phyloP scores from a whole-genome alignment of 345 rosid genomes.

The Eucalyptus decipiens region DNA sequence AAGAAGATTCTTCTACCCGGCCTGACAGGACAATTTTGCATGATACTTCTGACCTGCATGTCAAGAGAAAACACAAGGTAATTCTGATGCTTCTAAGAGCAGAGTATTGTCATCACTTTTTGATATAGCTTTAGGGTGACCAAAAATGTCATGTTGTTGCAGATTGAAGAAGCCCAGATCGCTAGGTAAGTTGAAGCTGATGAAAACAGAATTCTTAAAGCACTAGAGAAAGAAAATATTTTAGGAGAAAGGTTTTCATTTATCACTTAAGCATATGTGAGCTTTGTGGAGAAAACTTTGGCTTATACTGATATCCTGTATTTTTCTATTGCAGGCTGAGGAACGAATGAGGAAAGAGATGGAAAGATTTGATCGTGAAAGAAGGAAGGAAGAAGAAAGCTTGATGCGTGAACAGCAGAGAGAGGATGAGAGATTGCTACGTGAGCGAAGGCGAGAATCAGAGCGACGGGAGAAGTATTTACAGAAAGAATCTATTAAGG shows the following conservation, averaged over 20 bases:
- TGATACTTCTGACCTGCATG: conserved; percentile 14
- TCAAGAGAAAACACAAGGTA: conserved; percentile 55
- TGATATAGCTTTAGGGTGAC: not conserved
- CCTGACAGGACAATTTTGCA: conserved; percentile 27
- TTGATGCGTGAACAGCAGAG: conserved; percentile 86
- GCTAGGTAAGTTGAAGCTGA: conserved; percentile 64
- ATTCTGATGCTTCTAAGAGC: not conserved
- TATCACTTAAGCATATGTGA: not conserved
- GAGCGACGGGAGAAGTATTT: conserved; percentile 87
- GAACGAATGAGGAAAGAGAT: conserved; percentile 81
- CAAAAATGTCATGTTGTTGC: not conserved
- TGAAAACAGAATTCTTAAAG: conserved; percentile 54
- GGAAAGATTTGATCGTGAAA: conserved; percentile 92
- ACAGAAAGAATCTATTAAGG: conserved; percentile 66
- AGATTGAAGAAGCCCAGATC: conserved; percentile 60
- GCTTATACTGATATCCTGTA: conserved; percentile 1
- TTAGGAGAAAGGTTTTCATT: conserved; percentile 60
- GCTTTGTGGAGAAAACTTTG: not conserved
- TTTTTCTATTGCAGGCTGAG: conserved; percentile 46
- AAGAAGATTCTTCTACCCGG: conserved; percentile 23
- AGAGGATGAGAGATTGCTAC: conserved; percentile 79
- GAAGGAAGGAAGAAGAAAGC: conserved; percentile 93
- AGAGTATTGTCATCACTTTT: not conserved
- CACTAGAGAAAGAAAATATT: conserved; percentile 61
- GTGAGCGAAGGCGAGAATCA: conserved; percentile 86